Percentiles rank a stretch among this genome's conserved stretches.
These are phyloP conservation scores for Curvularia spicifera DNA, from an alignment of 2,329 filamentous ascomycete genomes.

Conservation along the genomic window DNA sequence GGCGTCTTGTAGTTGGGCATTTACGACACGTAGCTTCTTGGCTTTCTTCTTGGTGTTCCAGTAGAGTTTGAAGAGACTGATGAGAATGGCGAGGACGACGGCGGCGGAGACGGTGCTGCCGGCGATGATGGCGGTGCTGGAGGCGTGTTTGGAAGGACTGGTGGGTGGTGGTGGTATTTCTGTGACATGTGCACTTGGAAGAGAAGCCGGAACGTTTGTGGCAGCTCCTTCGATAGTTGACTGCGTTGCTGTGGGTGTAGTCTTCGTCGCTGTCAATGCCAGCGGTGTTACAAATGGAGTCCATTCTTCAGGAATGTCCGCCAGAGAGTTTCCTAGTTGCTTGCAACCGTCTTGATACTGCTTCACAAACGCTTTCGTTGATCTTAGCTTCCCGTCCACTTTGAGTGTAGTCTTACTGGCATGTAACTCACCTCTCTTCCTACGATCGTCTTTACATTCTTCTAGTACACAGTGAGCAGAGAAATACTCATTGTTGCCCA, in stretches of 20 bases:
- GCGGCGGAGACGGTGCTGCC: constrained; percentile 3
- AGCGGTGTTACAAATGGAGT: constrained; percentile 1
- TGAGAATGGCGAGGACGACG: constrained; percentile 1
- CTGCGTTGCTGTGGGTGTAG: neutral
- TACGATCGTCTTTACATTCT: constrained; percentile 8
- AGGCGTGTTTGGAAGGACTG: neutral
- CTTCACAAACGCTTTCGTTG: constrained; percentile 11
- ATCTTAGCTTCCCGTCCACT: constrained; percentile 8
- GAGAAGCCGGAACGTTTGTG: neutral
- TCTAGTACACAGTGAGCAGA: constrained; percentile 12
- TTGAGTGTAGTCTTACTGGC: neutral
- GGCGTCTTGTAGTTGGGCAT: constrained; percentile 12
- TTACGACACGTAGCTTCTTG: constrained; percentile 8
- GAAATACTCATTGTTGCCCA: constrained; percentile 14
- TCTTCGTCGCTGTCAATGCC: neutral
- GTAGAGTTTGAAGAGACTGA: constrained; percentile 9
- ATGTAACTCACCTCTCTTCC: constrained; percentile 12
- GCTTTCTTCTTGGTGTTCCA: constrained; percentile 16
- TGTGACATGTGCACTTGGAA: constrained; percentile 13
- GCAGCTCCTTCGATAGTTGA: neutral
- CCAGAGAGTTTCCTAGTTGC: neutral
- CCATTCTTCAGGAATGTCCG: constrained; percentile 15
- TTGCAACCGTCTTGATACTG: constrained; percentile 10
- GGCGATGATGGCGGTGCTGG: neutral
- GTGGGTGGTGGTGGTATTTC: neutral